Evolutionary conservation across 768 basidiomycete species (phyloP).

Genomic region (Lentinula guzmanii): DNA sequence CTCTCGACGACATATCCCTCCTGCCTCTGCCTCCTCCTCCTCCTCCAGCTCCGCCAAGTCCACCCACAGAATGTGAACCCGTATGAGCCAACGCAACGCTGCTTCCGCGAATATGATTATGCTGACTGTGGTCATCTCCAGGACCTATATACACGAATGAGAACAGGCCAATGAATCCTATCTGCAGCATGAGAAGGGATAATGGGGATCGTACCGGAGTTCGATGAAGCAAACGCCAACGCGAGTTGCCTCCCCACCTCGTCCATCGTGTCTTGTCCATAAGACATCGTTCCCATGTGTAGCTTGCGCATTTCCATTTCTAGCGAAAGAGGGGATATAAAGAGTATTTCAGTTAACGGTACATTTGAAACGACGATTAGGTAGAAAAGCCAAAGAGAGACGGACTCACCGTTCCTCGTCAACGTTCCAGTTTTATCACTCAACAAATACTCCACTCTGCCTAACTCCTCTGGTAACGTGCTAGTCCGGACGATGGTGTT

Average conservation of each 20-base stretch:
- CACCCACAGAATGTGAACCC: neutral
- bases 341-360: neutral
- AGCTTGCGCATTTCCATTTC: constrained; percentile 99
- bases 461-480: constrained; percentile 94
- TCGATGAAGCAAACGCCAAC: constrained; percentile 76
- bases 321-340: constrained; percentile 21
- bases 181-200: too few relatives aligned
- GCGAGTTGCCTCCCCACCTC: constrained; percentile 93
- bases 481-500: constrained; percentile 96
- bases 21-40: constrained; percentile 67
- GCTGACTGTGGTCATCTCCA: neutral
- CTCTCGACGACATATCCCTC: constrained; percentile 90
- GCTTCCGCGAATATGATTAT: neutral
- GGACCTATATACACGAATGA: neutral
- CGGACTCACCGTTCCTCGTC: constrained; percentile 82
- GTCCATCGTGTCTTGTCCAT: constrained; percentile 97
- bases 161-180: neutral
- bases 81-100: neutral
- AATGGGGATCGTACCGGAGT: constrained; percentile 37
- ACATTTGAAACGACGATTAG: neutral
- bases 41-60: constrained; percentile 18
- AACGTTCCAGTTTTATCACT: constrained; percentile 98
- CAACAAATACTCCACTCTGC: constrained; percentile 89
- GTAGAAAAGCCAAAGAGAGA: too few relatives aligned
- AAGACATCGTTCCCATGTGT: constrained; percentile 98